Base-by-base conservation (phyloP, 495 filamentous ascomycete species). In the Xanthoparmelia taractica region DNA sequence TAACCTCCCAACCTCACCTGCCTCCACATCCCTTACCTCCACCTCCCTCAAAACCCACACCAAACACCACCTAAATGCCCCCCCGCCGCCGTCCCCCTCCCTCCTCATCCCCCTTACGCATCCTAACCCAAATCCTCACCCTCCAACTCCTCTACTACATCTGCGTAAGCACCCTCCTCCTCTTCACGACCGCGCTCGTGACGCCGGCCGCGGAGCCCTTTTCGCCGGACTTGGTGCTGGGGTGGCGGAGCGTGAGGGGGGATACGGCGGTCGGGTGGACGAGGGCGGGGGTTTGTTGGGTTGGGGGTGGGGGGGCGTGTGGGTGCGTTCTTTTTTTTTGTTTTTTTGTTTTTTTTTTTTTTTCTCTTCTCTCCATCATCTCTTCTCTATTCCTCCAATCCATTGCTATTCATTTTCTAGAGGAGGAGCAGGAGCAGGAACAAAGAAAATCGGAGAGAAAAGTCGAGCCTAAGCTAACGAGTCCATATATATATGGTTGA, bases 261-360 rank as follows among this genome's bases (percentile, higher is more conserved):
- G 95, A 97, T 77, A 96, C 88, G 8, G 92, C 91, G 10, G 82
- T 90, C 43, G 94, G 94, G 50, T 99, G 93, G 93, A 88, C 92
- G n/a, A n/a, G n/a, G 73, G 69, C 95, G 66, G 91, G 89, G 5
- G 78, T 96, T 61, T 85, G 96, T 15, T 96, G 92, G 91, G 74
- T 96, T 68, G 87, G 88, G 69, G 86, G 88, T 69, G 85, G 85
- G 59, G 85, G 85, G 59, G 76, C 89, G 17, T 75, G 91, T 63
- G 85, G 87, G 93, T 97, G 73, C 47, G 85, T 84, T 18, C 66
- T 25, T 58, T 36, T 54, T 45, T 47, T n/a, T 57, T 58, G 50
- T n/a, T 61, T 61, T 55, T 50, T 43, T 17, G 41, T 45, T 60
- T n/a, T 54, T 11, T 33, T 63, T 50, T 63, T 50, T 12, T 10